Evolutionary conservation across 179 eudicot genomes (phyloP).

Genomic region (Pouteria campechiana): DNA sequence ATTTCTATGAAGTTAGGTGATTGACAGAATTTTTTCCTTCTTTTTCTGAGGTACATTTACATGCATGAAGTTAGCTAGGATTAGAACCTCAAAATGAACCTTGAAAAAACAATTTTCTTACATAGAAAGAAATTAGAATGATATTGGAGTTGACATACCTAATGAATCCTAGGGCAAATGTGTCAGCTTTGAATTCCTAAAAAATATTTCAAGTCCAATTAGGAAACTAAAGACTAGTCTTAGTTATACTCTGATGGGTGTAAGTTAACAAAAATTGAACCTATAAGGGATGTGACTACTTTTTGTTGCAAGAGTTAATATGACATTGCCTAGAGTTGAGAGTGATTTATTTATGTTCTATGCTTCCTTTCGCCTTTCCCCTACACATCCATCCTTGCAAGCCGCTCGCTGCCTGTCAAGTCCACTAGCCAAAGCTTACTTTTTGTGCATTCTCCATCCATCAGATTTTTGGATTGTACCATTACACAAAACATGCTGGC

Average conservation of each 20-base stretch:
- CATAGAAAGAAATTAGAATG: not conserved
- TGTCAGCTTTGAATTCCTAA: conserved; percentile 22
- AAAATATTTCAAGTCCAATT: not conserved
- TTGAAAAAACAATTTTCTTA: not conserved
- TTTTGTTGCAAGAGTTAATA: conserved; percentile 14
- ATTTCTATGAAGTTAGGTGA: not conserved
- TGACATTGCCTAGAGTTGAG: conserved; percentile 21
- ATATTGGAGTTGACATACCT: conserved; percentile 3
- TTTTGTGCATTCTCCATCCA: conserved; percentile 15
- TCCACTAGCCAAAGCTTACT: conserved; percentile 25
- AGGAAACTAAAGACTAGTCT: conserved; percentile 1
- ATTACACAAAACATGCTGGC: conserved; percentile 13
- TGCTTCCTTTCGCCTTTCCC: conserved; percentile 20
- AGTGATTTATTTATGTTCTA: conserved; percentile 18
- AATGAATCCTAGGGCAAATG: conserved; percentile 17
- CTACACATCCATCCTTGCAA: conserved; percentile 17
- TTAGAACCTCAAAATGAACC: no score
- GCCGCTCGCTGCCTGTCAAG: conserved; percentile 20
- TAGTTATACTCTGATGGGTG: not conserved
- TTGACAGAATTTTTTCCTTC: not conserved
- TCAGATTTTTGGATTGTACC: conserved; percentile 10
- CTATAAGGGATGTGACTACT: conserved; percentile 20
- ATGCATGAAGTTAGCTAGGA: no score
- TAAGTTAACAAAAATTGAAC: not conserved
- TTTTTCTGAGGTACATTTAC: no score